These are phyloP conservation scores for Penicillium soppii DNA, from an alignment of 495 filamentous ascomycete species.

Conservation along the genomic window DNA sequence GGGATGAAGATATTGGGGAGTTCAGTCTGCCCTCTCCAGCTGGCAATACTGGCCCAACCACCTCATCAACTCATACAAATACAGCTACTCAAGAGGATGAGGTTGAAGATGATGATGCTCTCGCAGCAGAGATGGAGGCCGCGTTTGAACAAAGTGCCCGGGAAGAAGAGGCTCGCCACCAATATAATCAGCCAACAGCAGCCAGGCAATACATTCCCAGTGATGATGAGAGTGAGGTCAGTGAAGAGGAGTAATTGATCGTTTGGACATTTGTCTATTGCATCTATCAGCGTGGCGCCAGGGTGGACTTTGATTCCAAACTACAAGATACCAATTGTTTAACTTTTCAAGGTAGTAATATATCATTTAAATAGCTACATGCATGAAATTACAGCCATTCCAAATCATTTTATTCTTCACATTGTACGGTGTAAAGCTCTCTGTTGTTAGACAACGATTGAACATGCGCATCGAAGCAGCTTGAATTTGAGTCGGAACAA, in stretches of 20 bases:
- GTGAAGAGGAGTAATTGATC: constrained; percentile 44
- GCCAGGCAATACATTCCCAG: constrained; percentile 37
- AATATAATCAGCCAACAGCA: constrained; percentile 26
- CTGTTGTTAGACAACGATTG: no score
- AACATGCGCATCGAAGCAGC: not conserved
- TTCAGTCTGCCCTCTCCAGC: constrained; percentile 43
- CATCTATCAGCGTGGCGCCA: constrained; percentile 11
- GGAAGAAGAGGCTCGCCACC: constrained; percentile 38
- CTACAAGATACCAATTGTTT: constrained; percentile 7
- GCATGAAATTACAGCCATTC: no score
- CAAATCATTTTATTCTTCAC: no score
- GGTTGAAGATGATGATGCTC: constrained; percentile 41
- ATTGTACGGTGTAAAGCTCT: no score
- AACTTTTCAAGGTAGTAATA: not conserved
- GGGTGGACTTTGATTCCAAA: constrained; percentile 2
- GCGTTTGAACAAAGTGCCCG: constrained; percentile 45
- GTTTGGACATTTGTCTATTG: constrained; percentile 3
- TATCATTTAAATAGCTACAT: no score
- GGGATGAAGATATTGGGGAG: constrained; percentile 42
- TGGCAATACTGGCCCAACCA: constrained; percentile 17
- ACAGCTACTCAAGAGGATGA: constrained; percentile 22
- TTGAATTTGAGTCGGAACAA: not conserved
- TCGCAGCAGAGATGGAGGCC: constrained; percentile 50
- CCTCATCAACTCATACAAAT: constrained; percentile 5
- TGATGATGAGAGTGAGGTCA: constrained; percentile 52